Evolutionary conservation across 192 early-diverging fungal genomes (phyloP), one percentile per base, ranked within the genome.

Genomic region (Mycoemilia scoparia): DNA sequence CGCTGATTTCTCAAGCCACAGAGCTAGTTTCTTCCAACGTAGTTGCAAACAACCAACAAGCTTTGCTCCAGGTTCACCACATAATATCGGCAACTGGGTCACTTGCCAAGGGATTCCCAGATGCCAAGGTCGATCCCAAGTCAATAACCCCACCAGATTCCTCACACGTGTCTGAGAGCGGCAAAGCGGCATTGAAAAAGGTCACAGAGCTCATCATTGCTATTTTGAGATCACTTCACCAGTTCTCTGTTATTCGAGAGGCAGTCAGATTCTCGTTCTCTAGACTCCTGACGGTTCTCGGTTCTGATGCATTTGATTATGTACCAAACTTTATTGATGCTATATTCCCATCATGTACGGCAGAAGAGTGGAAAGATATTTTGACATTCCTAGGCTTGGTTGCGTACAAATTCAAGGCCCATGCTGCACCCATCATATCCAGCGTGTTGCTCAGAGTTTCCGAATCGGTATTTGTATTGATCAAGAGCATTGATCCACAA

Each of bases 351-450:
- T 77, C 75, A 28, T 78, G 80, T 41, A 64, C 73, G 3, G 62
- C 84, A 7, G 66, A 74, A 29, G 87, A 92, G 57, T 51, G 88
- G 15, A 54, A 76, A 12, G 86, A 91, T 47, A 74, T 91, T 38
- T 58, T 92, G 36, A 79, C 78, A 6, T 86, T 91, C 45, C 68
- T 92, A 33, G 72, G 71, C 9, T 63, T 77, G 33, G 59, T 87
- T 32, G 74, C 80, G n/a, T 77, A 85, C 64, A 90, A 91, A 55
- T 92, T 85, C 62, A 86, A 88, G 66, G 74, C 77, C 32, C 37
- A 54, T 33, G 44, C 54, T 7, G 58, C 30, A 24, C 45, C 33
- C 6, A 49, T 46, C 9, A 45, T 64, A 18, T 39, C 44, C 54
- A 76, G 82, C 39, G 51, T 93, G 19, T 50, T 88, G 33, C 55